Conservation (phyloP, 495 filamentous ascomycete genomes). For the Viridothelium virens region DNA sequence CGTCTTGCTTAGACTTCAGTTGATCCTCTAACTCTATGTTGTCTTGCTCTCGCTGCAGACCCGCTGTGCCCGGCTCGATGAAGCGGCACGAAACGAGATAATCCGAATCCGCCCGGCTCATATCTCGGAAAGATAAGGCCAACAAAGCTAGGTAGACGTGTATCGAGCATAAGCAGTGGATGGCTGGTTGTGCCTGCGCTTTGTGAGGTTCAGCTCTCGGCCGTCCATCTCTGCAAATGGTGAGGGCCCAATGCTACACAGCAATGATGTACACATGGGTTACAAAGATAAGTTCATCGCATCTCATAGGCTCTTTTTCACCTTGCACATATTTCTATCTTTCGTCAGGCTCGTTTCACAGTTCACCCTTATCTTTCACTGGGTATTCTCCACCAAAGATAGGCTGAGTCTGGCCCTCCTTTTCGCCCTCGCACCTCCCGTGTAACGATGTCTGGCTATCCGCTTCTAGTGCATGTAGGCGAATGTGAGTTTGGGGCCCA, state of each 20-base stretch:
- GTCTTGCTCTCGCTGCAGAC: too few species aligned
- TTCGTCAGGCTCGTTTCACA: neutral
- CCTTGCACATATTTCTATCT: constrained; percentile 2
- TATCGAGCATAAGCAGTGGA: neutral
- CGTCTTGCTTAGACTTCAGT: too few species aligned
- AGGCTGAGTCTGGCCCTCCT: neutral
- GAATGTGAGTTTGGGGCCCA: neutral
- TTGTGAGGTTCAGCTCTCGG: constrained; percentile 5
- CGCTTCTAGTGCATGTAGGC: constrained; percentile 3
- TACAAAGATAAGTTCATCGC: neutral
- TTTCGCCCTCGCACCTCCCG: neutral
- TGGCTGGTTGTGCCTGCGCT: neutral
- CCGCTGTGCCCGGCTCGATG: neutral
- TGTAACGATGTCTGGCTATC: neutral
- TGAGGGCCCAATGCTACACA: neutral
- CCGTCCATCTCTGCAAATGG: too few species aligned
- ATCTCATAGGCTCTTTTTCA: constrained; percentile 1
- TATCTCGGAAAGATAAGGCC: neutral
- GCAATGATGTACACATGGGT: neutral
- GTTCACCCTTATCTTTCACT: neutral
- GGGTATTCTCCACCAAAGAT: neutral
- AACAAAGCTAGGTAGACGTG: neutral
- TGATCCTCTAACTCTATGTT: neutral
- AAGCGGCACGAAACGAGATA: neutral
- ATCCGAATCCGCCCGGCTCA: neutral